phyloP scores from a whole-genome alignment of 2,329 filamentous ascomycete species.

The Cordyceps javanica region DNA sequence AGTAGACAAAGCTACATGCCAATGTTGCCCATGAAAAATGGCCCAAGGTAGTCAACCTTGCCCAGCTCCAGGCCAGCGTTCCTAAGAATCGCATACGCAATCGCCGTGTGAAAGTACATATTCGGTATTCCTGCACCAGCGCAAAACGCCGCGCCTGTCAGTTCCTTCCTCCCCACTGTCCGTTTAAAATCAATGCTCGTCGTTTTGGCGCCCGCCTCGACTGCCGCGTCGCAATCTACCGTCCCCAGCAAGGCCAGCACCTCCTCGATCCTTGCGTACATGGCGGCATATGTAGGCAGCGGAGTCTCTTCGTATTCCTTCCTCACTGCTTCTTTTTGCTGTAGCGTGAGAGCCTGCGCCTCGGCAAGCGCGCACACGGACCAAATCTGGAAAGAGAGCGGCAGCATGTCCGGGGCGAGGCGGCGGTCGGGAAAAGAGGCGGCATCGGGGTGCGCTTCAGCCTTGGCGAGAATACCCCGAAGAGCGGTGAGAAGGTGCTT shows the following conservation, averaged over 20 bases:
- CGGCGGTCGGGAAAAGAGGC: conserved; percentile 16
- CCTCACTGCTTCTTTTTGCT: not conserved
- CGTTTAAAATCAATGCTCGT: conserved; percentile 26
- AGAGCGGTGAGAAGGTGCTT: conserved; percentile 18
- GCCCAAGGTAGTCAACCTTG: conserved; percentile 48
- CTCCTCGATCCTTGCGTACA: conserved; percentile 27
- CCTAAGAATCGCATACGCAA: conserved; percentile 54
- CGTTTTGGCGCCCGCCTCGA: conserved; percentile 23
- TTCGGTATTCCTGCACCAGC: conserved; percentile 48
- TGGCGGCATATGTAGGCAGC: conserved; percentile 27
- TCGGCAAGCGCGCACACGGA: conserved; percentile 17
- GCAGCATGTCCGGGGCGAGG: conserved; percentile 26
- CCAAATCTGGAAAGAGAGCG: conserved; percentile 23
- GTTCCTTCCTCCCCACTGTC: conserved; percentile 17
- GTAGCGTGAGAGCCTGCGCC: not conserved
- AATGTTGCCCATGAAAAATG: conserved; percentile 18
- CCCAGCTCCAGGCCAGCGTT: conserved; percentile 56
- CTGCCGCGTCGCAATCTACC: conserved; percentile 19
- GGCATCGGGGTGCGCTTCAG: conserved; percentile 19
- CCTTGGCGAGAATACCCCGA: conserved; percentile 20
- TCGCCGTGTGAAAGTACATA: conserved; percentile 57
- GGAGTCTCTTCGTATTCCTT: not conserved
- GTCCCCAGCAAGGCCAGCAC: not conserved
- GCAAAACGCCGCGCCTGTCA: conserved; percentile 35
- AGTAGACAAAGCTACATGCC: not conserved